Percentiles rank a stretch among this genome's conserved stretches.
Conservation (phyloP, 805 yeast genomes). For the Metschnikowia henanensis region DNA sequence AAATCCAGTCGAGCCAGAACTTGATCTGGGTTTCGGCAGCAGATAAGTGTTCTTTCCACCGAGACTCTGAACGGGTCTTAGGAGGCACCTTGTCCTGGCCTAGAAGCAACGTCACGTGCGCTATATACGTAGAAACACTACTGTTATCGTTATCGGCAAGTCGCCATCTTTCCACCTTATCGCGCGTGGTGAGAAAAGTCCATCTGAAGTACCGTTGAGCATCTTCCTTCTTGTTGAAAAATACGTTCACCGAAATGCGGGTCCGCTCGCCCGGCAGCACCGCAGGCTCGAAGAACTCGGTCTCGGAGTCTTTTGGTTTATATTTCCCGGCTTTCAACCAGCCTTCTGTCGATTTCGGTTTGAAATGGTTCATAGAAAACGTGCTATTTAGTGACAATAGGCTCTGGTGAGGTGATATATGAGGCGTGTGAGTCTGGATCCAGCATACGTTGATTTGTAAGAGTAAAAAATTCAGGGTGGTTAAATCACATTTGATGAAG, state of each 20-base stretch:
- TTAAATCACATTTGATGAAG: too few species aligned
- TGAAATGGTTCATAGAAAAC: too few species aligned
- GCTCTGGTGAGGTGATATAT: too few species aligned
- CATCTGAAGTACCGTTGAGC: conserved; percentile 6
- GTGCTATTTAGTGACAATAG: too few species aligned
- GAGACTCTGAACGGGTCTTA: neutral
- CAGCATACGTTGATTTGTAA: too few species aligned
- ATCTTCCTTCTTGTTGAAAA: conserved; percentile 1
- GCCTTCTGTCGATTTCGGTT: neutral
- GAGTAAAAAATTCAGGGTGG: too few species aligned
- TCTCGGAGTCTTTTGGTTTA: neutral
- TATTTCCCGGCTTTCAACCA: neutral
- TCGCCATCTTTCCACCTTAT: neutral
- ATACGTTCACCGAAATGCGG: neutral
- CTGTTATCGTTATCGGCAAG: neutral
- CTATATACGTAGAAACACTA: neutral
- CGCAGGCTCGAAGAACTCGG: conserved; percentile 1
- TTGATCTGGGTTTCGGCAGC: neutral
- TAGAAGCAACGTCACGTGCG: neutral
- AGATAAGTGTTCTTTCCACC: neutral
- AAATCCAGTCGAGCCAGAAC: conserved; percentile 3
- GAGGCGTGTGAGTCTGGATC: too few species aligned
- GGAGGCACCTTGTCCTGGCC: conserved; percentile 5
- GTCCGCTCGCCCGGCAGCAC: neutral
- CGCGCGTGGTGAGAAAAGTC: conserved; percentile 3